Base-by-base conservation (phyloP, 345 rosid species). In the Salix udensis region DNA sequence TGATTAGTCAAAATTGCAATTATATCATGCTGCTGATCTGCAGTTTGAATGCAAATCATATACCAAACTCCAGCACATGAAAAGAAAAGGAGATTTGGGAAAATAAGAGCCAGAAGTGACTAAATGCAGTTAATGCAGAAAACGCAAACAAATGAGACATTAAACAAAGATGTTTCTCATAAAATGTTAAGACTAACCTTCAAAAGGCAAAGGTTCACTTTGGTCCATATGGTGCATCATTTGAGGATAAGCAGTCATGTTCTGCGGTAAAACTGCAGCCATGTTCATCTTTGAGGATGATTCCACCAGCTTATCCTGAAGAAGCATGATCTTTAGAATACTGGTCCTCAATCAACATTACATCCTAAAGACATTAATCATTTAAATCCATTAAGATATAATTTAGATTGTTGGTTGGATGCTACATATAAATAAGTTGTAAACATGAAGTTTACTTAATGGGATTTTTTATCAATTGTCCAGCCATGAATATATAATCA, bases 281-380 rank as follows among this genome's bases (percentile, higher is more conserved):
- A 80, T 39, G 80, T 80, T 86, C 70, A 84, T 84, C 84, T 83
- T 90, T 24, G 88, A 73, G 18, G 92, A 87, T 84, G 88, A 83
- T 78, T 86, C 94, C 81, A 76, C 82, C 80, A 84, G 89, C 84
- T 91, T 85, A 79, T 88, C 94, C 94, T 87, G 90, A 80, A 89
- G 86, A 89, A 81, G 86, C 50, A 83, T 80, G 80, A 85, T 75
- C 81, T 77, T 86, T 84, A 83, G 87, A 86, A 76, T 76, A 82
- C 78, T 76, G 80, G 81, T 80, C 87, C 80, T 84, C 85, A 74
- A 68, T 79, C 88, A 82, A 85, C 78, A 84, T 52, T 62, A 81
- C 71, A 83, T 81, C 85, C 81, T 74, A 84, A 76, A 76, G 84
- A 77, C 74, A 81, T 79, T 81, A 62, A 76, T 78, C 79, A 70